Base-by-base conservation (phyloP, 352 stramenopile genomes). In the Phytophthora sp. region DNA sequence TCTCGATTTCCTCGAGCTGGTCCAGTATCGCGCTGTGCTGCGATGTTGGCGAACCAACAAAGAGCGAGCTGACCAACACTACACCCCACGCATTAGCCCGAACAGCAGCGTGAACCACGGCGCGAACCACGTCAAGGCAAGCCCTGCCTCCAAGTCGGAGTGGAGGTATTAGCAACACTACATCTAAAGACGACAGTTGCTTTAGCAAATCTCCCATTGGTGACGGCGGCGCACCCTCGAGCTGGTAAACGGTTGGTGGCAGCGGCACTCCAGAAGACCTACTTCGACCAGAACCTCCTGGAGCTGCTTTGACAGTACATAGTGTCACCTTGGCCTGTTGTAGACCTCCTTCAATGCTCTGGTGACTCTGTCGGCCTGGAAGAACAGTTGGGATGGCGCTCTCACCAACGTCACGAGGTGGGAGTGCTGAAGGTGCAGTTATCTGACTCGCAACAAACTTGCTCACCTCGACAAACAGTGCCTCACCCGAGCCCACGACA, bases 271-370 rank as follows among this genome's bases (percentile, higher is more conserved):
- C 30, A 30, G 54, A 55, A n/a, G 54, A 24, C 27, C 38, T 50
- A 17, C 27, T 54, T n/a, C 67, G 48, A 45, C 50, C 46, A 1
- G 50, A 39, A 21, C 46, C 37, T 37, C 45, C 45, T 3, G 78
- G 72, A 5, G 66, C 35, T 7, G 75, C 69, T 51, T 90, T 92
- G 49, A 92, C 77, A 45, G 83, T 86, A 24, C 83, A 92, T 27
- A 92, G 69, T 37, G 83, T 92, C 0, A 83, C 79, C 61, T 89
- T 92, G 15, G 76, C 75, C 26, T 92, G 78, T n/a, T 76, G 70
- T 11, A 73, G 24, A 37, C 61, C 37, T 44, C 50, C 53, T 46
- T 75, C 21, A 7, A 66, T 27, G 30, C 45, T 39, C 30, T 43
- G 48, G 21, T 56, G 28, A 1, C 42, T 42, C 6, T 55, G 42